Evolutionary conservation across 208 protist genomes (phyloP), one percentile per base, ranked within the genome.

Genomic region (Leishmania aethiopica): DNA sequence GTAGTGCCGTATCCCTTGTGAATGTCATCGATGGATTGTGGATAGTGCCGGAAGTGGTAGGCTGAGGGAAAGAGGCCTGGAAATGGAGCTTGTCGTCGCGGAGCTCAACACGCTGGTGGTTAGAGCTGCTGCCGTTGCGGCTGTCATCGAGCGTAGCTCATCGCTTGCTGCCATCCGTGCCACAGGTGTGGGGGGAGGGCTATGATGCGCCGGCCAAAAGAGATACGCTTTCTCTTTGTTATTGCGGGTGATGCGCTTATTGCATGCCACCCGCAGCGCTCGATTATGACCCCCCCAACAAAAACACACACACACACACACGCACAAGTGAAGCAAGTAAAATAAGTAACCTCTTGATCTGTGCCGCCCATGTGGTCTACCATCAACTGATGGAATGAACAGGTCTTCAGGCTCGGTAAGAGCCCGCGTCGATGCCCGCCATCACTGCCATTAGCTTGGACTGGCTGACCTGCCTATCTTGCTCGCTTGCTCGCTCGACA

Each of bases 1-100:
- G 15, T n/a, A n/a, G 67, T 72, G 40, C n/a, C 7, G 40, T 47
- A n/a, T 37, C 55, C 19, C 57, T 84, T 55, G 77, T 70, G 49
- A 15, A 60, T n/a, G 28, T 4, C 4, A 37, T 53, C 11, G 0
- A 32, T n/a, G 67, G 19, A 11, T 15, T 47, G 32, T 45, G 37
- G 35, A 15, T 47, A 15, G 3, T 47, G 22, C 37, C 67, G 67
- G 32, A 22, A n/a, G 17, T n/a, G 1, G 37, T n/a, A 47, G 37
- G 37, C 37, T 47, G 67, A 13, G 67, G 37, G 15, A 25, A 47
- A 5, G 37, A n/a, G 67, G 25, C 37, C 32, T 42, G 11, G 67
- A n/a, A 19, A 15, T 19, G 67, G 13, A 15, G 67, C 40, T 47
- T 47, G 37, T 25, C 37, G 67, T 8, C 17, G 15, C 6, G 5